Conservation (phyloP, 2,329 filamentous ascomycete species). For the Colletotrichum tabaci region DNA sequence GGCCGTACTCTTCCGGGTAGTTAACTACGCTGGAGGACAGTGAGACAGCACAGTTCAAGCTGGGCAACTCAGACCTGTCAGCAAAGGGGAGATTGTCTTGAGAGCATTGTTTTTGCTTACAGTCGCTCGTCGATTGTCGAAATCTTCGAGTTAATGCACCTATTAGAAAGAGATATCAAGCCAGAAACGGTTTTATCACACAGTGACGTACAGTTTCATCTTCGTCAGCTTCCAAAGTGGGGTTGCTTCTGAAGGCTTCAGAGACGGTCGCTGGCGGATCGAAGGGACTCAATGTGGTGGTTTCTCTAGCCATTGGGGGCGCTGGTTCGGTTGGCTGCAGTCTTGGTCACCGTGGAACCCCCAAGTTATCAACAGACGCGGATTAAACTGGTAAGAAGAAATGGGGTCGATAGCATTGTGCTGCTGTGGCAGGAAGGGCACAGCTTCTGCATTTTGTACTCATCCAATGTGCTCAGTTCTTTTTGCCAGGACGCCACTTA, state of each 20-base stretch:
- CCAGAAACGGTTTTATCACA: neutral
- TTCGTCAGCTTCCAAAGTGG: neutral
- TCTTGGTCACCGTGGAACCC: no score
- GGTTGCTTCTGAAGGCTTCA: neutral
- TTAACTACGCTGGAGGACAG: slow-evolving; percentile 1
- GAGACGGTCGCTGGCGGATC: no score
- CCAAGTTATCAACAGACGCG: no score
- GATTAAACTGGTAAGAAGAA: no score
- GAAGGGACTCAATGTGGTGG: neutral
- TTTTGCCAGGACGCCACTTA: no score
- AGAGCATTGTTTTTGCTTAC: neutral
- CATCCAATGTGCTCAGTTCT: no score
- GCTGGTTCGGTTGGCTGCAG: no score
- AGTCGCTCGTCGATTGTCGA: neutral
- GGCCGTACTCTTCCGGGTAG: neutral
- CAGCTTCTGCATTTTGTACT: no score
- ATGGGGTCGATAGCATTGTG: no score
- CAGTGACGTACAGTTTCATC: neutral
- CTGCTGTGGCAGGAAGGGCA: no score
- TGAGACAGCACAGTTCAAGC: neutral
- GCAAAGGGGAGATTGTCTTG: neutral
- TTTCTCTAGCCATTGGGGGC: neutral
- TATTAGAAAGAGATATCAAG: neutral
- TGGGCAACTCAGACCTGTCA: neutral
- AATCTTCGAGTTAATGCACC: neutral